Evolutionary conservation across 306 rosid genomes (phyloP).

Genomic region (Potentilla sterilis): DNA sequence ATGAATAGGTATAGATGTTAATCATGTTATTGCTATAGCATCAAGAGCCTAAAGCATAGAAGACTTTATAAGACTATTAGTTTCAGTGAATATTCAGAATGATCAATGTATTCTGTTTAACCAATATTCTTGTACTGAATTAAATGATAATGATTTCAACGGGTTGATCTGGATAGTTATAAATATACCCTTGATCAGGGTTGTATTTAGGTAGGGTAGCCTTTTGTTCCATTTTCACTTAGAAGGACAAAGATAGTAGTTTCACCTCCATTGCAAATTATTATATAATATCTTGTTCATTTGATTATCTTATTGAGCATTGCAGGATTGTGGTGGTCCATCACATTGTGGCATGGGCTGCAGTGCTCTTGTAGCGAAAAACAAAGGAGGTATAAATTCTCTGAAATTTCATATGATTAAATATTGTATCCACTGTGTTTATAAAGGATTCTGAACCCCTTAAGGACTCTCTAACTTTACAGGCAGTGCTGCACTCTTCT

Average conservation of each 20-base stretch:
- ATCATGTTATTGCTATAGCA: background rate
- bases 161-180: background rate
- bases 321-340: constrained; percentile 88
- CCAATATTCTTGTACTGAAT: background rate
- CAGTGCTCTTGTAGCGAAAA: constrained; percentile 68
- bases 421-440: background rate
- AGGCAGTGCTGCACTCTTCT: background rate
- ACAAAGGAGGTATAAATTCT: constrained; percentile 54
- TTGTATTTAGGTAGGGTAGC: background rate
- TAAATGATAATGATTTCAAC: background rate
- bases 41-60: background rate
- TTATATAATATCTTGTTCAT: constrained; percentile 5
- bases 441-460: background rate
- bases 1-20: background rate
- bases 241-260: background rate
- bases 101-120: background rate
- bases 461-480: background rate
- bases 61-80: background rate
- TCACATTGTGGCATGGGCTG: constrained; percentile 78
- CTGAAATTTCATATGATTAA: background rate
- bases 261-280: background rate
- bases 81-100: background rate
- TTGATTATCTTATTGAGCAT: constrained; percentile 26
- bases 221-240: background rate
- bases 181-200: background rate